phyloP scores from a whole-genome alignment of 257 asterid species.

The Capsicum baccatum region DNA sequence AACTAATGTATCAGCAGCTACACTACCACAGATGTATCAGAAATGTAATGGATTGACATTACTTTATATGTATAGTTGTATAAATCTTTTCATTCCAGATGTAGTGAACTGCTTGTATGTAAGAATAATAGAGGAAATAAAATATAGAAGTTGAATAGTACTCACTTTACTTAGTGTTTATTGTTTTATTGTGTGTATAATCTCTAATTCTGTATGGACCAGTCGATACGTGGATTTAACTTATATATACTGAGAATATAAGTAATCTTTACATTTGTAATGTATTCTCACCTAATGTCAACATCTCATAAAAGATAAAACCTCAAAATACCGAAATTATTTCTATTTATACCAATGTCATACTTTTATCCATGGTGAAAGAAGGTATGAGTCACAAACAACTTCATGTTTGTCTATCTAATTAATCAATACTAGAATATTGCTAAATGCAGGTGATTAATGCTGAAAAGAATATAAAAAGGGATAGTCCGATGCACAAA shows the following conservation, averaged over 20 bases:
- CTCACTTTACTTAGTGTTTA: not conserved
- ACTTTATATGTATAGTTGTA: not conserved
- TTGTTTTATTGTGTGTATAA: not conserved
- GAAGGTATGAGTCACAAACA: too few relatives aligned
- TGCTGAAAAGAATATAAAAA: not conserved
- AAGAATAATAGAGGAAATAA: not conserved
- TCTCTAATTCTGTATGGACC: not conserved
- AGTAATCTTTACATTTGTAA: not conserved
- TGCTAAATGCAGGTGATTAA: not conserved
- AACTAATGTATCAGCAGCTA: slow-evolving; percentile 13
- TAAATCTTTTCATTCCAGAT: not conserved
- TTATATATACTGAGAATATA: not conserved
- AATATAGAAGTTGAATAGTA: not conserved
- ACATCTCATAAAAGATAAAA: not conserved
- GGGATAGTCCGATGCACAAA: too few relatives aligned
- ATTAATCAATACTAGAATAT: not conserved
- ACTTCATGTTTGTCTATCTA: not conserved
- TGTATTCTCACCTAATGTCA: not conserved
- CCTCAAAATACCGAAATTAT: not conserved
- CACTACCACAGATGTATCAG: not conserved
- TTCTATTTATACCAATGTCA: not conserved
- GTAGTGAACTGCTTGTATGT: not conserved
- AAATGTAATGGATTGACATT: not conserved
- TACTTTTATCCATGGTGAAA: not conserved
- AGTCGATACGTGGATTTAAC: not conserved